Evolutionary conservation across 1,284 basidiomycete species (phyloP).

Genomic region (Tranzscheliella williamsii): DNA sequence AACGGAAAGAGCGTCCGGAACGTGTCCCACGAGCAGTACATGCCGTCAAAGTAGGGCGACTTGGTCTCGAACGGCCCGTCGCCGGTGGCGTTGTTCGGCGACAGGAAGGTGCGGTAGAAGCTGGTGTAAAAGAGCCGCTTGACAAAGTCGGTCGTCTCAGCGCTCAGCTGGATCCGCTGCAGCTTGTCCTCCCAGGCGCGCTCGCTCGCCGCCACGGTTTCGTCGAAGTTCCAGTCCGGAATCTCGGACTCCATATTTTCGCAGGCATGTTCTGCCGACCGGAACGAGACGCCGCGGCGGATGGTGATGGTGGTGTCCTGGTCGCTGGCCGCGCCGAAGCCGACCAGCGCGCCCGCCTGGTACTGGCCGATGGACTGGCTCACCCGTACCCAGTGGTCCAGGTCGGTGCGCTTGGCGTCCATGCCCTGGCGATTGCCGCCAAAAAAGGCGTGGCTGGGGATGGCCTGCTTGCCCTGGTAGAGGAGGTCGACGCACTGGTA

Average conservation of each 20-base stretch:
- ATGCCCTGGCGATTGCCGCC: slow-evolving; percentile 41
- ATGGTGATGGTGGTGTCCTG: slow-evolving; percentile 28
- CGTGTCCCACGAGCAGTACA: slow-evolving; percentile 46
- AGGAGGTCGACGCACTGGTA: slow-evolving; percentile 46
- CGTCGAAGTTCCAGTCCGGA: slow-evolving; percentile 35
- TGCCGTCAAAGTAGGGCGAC: slow-evolving; percentile 43
- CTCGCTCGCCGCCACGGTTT: slow-evolving; percentile 20
- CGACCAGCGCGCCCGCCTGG: slow-evolving; percentile 46
- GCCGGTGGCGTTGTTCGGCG: slow-evolving; percentile 51
- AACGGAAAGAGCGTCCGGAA: slow-evolving; percentile 50
- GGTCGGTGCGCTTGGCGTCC: slow-evolving; percentile 36
- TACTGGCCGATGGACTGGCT: slow-evolving; percentile 35
- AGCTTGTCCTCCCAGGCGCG: slow-evolving; percentile 51
- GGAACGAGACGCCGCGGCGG: slow-evolving; percentile 45
- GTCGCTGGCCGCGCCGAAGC: slow-evolving; percentile 7
- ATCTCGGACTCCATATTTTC: slow-evolving; percentile 50
- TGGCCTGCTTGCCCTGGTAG: slow-evolving; percentile 33
- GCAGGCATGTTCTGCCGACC: slow-evolving; percentile 46
- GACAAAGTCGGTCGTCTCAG: slow-evolving; percentile 39
- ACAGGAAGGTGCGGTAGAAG: slow-evolving; percentile 52
- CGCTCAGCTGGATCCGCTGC: slow-evolving; percentile 35
- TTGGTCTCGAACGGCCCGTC: slow-evolving; percentile 25
- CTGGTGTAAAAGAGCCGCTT: slow-evolving; percentile 47
- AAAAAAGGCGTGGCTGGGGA: slow-evolving; percentile 43
- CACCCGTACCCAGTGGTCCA: slow-evolving; percentile 29